Conservation (phyloP, 345 rosid species). For the Sonneratia caseolaris region DNA sequence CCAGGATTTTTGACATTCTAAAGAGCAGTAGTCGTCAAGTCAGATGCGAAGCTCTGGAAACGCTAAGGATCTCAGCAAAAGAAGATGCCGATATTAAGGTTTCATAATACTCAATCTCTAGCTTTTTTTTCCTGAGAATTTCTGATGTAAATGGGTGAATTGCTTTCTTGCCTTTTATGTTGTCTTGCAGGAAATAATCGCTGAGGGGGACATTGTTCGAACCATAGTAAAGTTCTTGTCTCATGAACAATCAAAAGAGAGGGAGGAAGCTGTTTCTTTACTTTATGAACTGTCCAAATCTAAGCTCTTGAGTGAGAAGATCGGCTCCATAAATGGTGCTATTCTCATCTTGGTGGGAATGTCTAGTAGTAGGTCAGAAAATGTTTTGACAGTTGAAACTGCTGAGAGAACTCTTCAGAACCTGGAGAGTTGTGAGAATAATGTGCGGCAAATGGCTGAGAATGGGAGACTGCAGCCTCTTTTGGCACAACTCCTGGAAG, state of each 20-base stretch:
- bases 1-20: slow-evolving; percentile 65
- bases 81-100: slow-evolving; percentile 88
- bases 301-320: slow-evolving; percentile 73
- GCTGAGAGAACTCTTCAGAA: slow-evolving; percentile 73
- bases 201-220: slow-evolving; percentile 86
- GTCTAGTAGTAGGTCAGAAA: slow-evolving; percentile 81
- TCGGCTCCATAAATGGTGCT: slow-evolving; percentile 82
- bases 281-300: slow-evolving; percentile 83
- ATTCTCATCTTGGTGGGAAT: slow-evolving; percentile 85
- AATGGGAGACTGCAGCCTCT: slow-evolving; percentile 80
- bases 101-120: slow-evolving; percentile 13
- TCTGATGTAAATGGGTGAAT: slow-evolving; percentile 7
- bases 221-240: slow-evolving; percentile 76
- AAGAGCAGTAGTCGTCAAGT: slow-evolving; percentile 69
- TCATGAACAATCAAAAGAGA: slow-evolving; percentile 64
- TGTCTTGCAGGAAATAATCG: slow-evolving; percentile 55
- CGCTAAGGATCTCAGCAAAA: slow-evolving; percentile 61
- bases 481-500: slow-evolving; percentile 45
- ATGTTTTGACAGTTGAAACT: slow-evolving; percentile 67
- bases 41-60: slow-evolving; percentile 61
- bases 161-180: slow-evolving; percentile 1
- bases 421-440: slow-evolving; percentile 67
- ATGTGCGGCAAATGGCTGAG: slow-evolving; percentile 89
- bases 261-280: slow-evolving; percentile 80
- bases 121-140: slow-evolving; percentile 3